phyloP scores from a whole-genome alignment of 1,284 basidiomycete species.

The Leccinum idahoense region DNA sequence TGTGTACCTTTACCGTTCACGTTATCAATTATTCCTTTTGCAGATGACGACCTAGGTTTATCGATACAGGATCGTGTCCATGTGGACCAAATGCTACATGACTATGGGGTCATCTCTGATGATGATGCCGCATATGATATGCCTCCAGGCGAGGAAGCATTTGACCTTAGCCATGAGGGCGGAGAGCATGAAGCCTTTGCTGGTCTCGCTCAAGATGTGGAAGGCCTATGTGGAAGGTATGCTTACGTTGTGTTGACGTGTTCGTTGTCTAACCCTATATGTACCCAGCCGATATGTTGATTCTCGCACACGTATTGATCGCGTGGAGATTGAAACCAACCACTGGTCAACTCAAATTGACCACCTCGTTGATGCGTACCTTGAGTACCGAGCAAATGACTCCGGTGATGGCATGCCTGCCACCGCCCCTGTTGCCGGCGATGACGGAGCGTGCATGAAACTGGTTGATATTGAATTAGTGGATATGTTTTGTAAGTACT shows the following conservation, averaged over 20 bases:
- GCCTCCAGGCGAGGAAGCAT: background rate
- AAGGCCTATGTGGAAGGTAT: background rate
- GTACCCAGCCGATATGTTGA: background rate
- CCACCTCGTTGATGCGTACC: background rate
- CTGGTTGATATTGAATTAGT: background rate
- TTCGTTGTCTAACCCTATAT: background rate
- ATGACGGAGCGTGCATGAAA: background rate
- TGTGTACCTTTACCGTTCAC: background rate
- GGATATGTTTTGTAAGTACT: background rate
- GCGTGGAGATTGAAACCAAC: background rate
- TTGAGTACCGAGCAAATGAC: background rate
- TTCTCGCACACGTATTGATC: background rate
- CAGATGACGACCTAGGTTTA: background rate
- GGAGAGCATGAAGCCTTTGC: background rate
- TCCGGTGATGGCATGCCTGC: background rate
- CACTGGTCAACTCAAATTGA: background rate
- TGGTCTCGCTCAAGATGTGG: background rate
- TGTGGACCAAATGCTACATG: background rate
- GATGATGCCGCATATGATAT: background rate
- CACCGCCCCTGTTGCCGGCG: background rate
- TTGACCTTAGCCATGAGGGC: background rate
- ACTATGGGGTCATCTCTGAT: background rate
- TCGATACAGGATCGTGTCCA: background rate
- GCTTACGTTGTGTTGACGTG: background rate
- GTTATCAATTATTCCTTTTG: background rate